Conservation (phyloP, 306 rosid genomes). For the Cicer chorassanicum region DNA sequence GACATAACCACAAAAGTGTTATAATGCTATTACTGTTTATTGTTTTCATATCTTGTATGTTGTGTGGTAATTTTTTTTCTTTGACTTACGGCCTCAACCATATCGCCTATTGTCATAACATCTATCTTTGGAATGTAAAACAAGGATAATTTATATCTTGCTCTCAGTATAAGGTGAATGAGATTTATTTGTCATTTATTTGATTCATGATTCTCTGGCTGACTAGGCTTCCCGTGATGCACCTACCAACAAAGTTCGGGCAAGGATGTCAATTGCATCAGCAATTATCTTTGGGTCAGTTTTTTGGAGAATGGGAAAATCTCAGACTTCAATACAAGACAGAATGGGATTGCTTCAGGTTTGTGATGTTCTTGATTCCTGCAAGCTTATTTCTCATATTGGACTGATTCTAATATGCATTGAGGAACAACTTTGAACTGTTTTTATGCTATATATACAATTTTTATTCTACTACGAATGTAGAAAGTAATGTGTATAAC, state of each 20-base stretch:
- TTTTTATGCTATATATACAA: constrained; percentile 29
- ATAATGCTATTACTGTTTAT: constrained; percentile 15
- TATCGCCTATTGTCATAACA: constrained; percentile 15
- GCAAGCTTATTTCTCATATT: constrained; percentile 31
- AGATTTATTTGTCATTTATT: constrained; percentile 44
- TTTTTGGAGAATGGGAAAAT: constrained; percentile 93
- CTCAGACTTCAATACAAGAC: constrained; percentile 97
- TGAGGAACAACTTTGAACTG: constrained; percentile 21
- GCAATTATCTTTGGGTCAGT: constrained; percentile 92
- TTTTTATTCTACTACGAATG: constrained; percentile 15
- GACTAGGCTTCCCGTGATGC: constrained; percentile 88
- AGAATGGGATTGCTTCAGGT: constrained; percentile 99
- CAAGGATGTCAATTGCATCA: constrained; percentile 91
- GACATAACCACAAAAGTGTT: constrained; percentile 14
- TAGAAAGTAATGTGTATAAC: constrained; percentile 14
- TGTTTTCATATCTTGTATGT: constrained; percentile 20
- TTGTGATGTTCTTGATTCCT: constrained; percentile 43
- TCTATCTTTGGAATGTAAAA: constrained; percentile 17
- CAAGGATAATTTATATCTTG: constrained; percentile 32
- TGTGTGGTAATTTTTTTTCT: constrained; percentile 23
- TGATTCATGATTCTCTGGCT: constrained; percentile 44
- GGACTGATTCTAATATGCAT: constrained; percentile 37
- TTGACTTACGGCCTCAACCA: constrained; percentile 14
- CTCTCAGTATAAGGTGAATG: constrained; percentile 24
- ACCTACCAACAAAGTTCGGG: constrained; percentile 89